Percentiles rank a stretch among this genome's conserved stretches.
Conservation (phyloP, 352 stramenopile species). For the Phytophthora fragariae region DNA sequence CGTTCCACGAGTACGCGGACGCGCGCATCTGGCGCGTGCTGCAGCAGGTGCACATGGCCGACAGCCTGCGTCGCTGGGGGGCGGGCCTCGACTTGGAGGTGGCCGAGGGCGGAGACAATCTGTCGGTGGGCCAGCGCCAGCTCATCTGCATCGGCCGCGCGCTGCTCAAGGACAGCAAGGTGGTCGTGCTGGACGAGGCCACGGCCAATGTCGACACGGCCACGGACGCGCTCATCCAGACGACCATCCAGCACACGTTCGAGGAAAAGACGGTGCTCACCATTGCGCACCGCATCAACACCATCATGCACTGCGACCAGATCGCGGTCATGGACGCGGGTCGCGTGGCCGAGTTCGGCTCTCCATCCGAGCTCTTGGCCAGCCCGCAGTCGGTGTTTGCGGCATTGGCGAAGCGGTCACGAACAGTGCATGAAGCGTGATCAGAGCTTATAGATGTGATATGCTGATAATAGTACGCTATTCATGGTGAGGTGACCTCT, state of each 20-base stretch:
- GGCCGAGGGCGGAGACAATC: conserved; percentile 93
- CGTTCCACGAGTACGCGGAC: conserved; percentile 84
- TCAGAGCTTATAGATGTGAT: no score
- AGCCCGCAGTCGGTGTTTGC: conserved; percentile 84
- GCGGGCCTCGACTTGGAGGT: conserved; percentile 89
- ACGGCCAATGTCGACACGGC: conserved; percentile 85
- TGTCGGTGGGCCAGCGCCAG: conserved; percentile 84
- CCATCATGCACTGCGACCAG: conserved; percentile 93
- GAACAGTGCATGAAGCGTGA: no score
- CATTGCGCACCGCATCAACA: conserved; percentile 64
- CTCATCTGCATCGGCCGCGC: conserved; percentile 95
- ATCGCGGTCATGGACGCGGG: conserved; percentile 92
- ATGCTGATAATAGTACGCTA: no score
- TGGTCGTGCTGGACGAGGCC: conserved; percentile 97
- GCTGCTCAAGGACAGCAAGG: conserved; percentile 88
- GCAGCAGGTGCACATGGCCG: conserved; percentile 71
- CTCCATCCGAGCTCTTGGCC: conserved; percentile 76
- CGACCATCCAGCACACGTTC: conserved; percentile 92
- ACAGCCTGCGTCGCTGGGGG: conserved; percentile 70
- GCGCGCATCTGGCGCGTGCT: conserved; percentile 70
- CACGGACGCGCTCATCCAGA: conserved; percentile 60
- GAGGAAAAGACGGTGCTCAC: conserved; percentile 90
- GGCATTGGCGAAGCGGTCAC: conserved; percentile 32
- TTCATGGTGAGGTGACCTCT: no score
- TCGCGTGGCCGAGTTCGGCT: conserved; percentile 91